A percentile compares a stretch with the other conserved stretches of the same genome.
Evolutionary conservation across 768 basidiomycete genomes (phyloP).

Genomic region (Amanita brunnescens): DNA sequence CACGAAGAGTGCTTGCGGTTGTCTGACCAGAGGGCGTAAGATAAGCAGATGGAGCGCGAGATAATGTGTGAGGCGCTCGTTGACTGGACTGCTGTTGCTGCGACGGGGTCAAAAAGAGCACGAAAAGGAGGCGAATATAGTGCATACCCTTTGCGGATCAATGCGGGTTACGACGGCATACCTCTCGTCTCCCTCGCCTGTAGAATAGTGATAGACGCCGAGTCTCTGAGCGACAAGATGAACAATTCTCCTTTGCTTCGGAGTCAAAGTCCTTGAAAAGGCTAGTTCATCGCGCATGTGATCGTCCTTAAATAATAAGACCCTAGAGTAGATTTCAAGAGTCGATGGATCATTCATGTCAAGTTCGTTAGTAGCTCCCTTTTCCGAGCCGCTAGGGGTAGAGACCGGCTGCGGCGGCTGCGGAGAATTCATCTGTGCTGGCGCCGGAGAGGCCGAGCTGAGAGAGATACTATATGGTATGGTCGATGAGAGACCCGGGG

Average conservation of each 20-base stretch:
- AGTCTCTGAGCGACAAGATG: conserved; percentile 96
- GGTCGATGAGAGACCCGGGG: conserved; percentile 38
- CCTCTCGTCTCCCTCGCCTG: conserved; percentile 88
- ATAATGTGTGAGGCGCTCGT: conserved; percentile 57
- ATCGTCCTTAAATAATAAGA: conserved; percentile 96
- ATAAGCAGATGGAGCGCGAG: conserved; percentile 77
- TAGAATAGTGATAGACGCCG: conserved; percentile 88
- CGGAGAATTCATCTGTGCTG: conserved; percentile 26
- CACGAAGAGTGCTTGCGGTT: conserved; percentile 55
- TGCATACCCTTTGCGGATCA: conserved; percentile 68
- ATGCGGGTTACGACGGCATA: conserved; percentile 92
- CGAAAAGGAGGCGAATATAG: conserved; percentile 12
- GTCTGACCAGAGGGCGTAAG: conserved; percentile 45
- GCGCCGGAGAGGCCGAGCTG: conserved; percentile 41
- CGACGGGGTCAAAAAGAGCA: conserved; percentile 1
- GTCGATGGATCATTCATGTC: conserved; percentile 95
- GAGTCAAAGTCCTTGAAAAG: conserved; percentile 79
- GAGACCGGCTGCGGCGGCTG: conserved; percentile 37
- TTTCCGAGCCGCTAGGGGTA: conserved; percentile 60
- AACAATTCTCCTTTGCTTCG: conserved; percentile 86
- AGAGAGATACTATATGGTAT: conserved; percentile 38
- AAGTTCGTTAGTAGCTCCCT: conserved; percentile 60
- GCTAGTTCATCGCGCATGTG: conserved; percentile 95
- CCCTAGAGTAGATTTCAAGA: conserved; percentile 94
- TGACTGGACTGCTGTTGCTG: conserved; percentile 36